A percentile compares a stretch with the other conserved stretches of the same genome.
Evolutionary conservation across 305 asterid species (phyloP).

Genomic region (Fraxinus angustifolia): DNA sequence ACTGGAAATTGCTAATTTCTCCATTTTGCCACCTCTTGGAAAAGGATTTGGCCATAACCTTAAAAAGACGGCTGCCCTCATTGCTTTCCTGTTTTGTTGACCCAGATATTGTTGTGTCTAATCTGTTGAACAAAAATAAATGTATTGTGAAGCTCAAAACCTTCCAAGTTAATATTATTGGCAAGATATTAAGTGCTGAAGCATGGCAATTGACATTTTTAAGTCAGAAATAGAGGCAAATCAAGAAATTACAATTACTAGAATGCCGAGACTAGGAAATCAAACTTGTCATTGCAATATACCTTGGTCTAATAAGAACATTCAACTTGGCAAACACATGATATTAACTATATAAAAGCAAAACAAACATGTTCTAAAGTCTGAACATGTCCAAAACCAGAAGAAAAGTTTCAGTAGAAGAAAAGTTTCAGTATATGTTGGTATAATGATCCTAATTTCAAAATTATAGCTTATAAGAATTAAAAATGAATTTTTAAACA

Average conservation of each 20-base stretch:
- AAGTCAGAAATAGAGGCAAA: not conserved
- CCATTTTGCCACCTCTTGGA: conserved; percentile 99
- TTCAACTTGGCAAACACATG: not conserved
- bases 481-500: not conserved
- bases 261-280: conserved; percentile 5
- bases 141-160: not conserved
- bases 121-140: conserved; percentile 40
- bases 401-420: not conserved
- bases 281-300: conserved; percentile 3
- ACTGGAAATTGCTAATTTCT: conserved; percentile 98
- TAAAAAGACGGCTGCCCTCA: conserved; percentile 97
- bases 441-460: not conserved
- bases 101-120: conserved; percentile 96
- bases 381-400: not conserved
- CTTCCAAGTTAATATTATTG: not conserved
- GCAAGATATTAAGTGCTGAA: not conserved
- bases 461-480: not conserved
- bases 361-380: not conserved
- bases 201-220: conserved; percentile 5
- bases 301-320: not conserved
- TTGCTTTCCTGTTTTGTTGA: conserved; percentile 82
- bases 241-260: conserved; percentile 16
- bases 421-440: not conserved
- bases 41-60: conserved; percentile 90
- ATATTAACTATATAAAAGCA: not conserved